Base-by-base conservation (phyloP, 2,329 filamentous ascomycete genomes). In the Diaporthe citri region DNA sequence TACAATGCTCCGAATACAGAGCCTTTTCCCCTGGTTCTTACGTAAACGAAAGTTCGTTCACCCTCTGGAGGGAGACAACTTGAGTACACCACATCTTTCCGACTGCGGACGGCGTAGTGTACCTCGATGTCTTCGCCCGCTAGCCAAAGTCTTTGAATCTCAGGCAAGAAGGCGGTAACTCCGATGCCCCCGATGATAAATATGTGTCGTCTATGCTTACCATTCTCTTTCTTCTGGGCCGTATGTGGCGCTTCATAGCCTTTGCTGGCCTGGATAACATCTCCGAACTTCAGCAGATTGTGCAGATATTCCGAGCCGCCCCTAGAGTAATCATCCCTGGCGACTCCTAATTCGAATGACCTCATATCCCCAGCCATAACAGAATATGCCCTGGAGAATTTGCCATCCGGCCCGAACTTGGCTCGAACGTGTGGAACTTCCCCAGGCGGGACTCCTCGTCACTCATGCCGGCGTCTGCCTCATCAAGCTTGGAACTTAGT, bases 361-460 rank as follows among this genome's bases (percentile, higher is more conserved):
- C 56, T 59, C 56, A 59, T 59, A 25, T 59, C 56, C 39, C 56
- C 56, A 9, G 56, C 22, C 34, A 59, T 34, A 1, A 59, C 34
- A 39, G 56, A 59, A 59, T 39, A 59, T 25, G 56, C 56, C 22
- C 56, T 39, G 6, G 56, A 59, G 34, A 59, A 59, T 39, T 59
- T 36, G 9, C 22, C 56, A n/a, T 59, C 34, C 20, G 56, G 56
- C 20, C 56, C 56, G 20, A 59, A 59, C 9, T n/a, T 39, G 56
- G 39, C 56, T 36, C 56, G 56, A n/a, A 59, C 56, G 9, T 59
- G 56, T 17, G 56, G 56, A 59, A 59, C 20, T 20, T 59, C 0
- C 56, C 56, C 7, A 59, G 20, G 4, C 2, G 56, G 31, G 20
- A 2, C 51, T 55, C 51, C 12, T 55, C 56, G n/a, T 59, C 28